Percentiles rank a stretch among this genome's conserved stretches.
Evolutionary conservation across 345 rosid species (phyloP).

Genomic region (Euclidium syriacum): DNA sequence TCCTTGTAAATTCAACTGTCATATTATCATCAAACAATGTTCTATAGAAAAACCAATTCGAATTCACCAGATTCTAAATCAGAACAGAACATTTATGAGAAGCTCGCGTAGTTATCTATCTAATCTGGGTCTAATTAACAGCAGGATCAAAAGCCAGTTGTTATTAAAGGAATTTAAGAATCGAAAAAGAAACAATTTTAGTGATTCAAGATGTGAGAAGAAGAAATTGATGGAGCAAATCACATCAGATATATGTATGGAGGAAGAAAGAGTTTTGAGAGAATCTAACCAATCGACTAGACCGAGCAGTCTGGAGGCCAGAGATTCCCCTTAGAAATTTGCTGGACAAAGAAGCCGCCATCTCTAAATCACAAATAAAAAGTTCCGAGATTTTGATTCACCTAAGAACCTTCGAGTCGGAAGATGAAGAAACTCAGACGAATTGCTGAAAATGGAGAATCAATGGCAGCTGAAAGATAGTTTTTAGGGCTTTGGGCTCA

Average conservation of each 20-base stretch:
- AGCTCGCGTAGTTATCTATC: not conserved
- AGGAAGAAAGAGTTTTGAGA: not conserved
- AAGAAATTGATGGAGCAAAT: not conserved
- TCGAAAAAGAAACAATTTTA: not conserved
- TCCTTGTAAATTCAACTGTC: not conserved
- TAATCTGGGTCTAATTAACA: not conserved
- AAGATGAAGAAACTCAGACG: not conserved
- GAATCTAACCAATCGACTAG: constrained; percentile 45
- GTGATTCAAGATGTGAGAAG: not conserved
- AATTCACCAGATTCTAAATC: not conserved
- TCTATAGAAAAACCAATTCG: not conserved
- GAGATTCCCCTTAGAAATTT: constrained; percentile 42
- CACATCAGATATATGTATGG: not conserved
- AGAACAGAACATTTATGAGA: not conserved
- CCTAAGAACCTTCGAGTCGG: not conserved
- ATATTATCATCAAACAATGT: not conserved
- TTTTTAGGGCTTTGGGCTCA: not conserved
- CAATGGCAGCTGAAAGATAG: not conserved
- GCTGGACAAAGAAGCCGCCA: constrained; percentile 65
- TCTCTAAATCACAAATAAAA: constrained; percentile 11
- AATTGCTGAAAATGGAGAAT: not conserved
- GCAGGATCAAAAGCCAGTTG: not conserved
- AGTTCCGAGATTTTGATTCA: not conserved
- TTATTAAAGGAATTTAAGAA: not conserved
- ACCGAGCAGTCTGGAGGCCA: constrained; percentile 38